Percentiles rank a stretch among this genome's conserved stretches.
phyloP scores from a whole-genome alignment of 495 filamentous ascomycete species.

The Rostrohypoxylon terebratum region DNA sequence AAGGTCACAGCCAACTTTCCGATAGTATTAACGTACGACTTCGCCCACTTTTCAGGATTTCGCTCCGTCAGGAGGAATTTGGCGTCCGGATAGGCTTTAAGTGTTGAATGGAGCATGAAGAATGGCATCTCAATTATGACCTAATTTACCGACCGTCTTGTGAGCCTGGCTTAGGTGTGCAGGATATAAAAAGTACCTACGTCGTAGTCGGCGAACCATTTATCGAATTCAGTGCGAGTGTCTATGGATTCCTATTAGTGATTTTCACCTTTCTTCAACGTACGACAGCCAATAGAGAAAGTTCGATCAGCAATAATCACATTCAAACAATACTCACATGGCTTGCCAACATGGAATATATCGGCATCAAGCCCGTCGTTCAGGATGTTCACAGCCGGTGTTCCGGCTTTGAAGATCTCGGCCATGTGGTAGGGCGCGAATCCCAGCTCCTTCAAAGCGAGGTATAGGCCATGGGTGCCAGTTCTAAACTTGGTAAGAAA shows the following conservation, averaged over 20 bases:
- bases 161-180: conserved; percentile 1
- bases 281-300: neutral
- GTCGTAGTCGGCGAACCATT: conserved; percentile 51
- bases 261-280: neutral
- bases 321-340: conserved; percentile 35
- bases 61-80: conserved; percentile 52
- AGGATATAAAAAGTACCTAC: conserved; percentile 31
- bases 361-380: conserved; percentile 42
- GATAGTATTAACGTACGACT: conserved; percentile 42
- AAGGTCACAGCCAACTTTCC: conserved; percentile 14
- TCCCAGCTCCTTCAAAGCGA: conserved; percentile 45
- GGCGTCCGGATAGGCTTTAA: conserved; percentile 50
- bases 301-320: neutral
- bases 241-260: conserved; percentile 31
- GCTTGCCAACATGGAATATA: conserved; percentile 40
- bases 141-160: conserved; percentile 12
- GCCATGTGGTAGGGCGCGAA: conserved; percentile 49
- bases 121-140: conserved; percentile 49
- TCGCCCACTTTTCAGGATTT: conserved; percentile 51
- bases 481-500: conserved; percentile 39
- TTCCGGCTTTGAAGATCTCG: conserved; percentile 31
- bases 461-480: conserved; percentile 48
- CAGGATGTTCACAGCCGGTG: conserved; percentile 30
- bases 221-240: conserved; percentile 48
- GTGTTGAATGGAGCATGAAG: conserved; percentile 43